A percentile compares a stretch with the other conserved stretches of the same genome.
These are phyloP conservation scores for Trichoderma endophyticum DNA, from an alignment of 2,329 filamentous ascomycete genomes.

Conservation along the genomic window DNA sequence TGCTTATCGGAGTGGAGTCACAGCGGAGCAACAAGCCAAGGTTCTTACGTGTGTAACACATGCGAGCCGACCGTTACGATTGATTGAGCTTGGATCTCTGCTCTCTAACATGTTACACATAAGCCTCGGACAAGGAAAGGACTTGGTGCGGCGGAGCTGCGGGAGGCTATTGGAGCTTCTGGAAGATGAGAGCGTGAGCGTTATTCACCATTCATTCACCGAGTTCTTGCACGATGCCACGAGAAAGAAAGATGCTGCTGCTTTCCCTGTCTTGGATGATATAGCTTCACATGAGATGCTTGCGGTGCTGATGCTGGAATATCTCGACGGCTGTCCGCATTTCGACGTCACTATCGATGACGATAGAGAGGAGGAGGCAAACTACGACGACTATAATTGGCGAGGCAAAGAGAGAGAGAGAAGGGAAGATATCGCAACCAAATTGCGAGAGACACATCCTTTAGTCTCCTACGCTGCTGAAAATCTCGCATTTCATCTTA, in stretches of 20 bases:
- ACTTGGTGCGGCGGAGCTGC: background rate
- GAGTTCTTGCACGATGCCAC: background rate
- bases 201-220: background rate
- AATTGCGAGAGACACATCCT: background rate
- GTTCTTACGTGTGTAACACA: background rate
- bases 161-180: background rate
- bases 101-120: background rate
- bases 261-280: background rate
- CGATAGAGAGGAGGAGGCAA: background rate
- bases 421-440: background rate
- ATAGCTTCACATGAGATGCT: background rate
- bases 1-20: background rate
- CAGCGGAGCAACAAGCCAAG: background rate
- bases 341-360: background rate
- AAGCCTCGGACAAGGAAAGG: background rate
- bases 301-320: background rate
- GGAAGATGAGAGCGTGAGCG: constrained; percentile 1
- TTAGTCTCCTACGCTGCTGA: background rate
- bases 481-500: background rate
- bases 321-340: background rate
- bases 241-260: background rate
- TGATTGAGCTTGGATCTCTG: background rate
- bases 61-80: background rate
- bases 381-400: background rate
- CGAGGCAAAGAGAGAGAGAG: background rate